Evolutionary conservation across 306 rosid species (phyloP).

Genomic region (Ziziphus jujuba): DNA sequence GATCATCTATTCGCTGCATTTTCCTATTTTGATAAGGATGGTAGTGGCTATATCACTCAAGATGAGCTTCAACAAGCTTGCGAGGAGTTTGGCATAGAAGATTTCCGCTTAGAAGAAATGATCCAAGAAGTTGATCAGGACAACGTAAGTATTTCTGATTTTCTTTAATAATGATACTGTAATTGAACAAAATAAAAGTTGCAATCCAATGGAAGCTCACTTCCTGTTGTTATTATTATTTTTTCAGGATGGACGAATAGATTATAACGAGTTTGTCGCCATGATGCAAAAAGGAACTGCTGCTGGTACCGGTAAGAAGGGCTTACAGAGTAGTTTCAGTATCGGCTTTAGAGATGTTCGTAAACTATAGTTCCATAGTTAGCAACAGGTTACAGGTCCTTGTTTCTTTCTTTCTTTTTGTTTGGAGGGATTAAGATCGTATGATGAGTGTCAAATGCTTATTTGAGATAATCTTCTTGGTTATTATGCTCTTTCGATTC

Average conservation of each 20-base stretch:
- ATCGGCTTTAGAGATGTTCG: constrained; percentile 71
- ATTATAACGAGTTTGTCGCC: constrained; percentile 92
- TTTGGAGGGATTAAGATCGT: constrained; percentile 22
- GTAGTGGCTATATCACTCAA: constrained; percentile 85
- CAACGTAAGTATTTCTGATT: constrained; percentile 57
- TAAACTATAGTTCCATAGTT: constrained; percentile 30
- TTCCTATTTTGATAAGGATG: constrained; percentile 90
- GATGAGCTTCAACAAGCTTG: constrained; percentile 98
- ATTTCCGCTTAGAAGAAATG: constrained; percentile 78
- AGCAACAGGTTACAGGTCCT: neutral
- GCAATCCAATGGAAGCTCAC: no score
- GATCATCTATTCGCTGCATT: constrained; percentile 95
- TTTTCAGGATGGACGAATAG: constrained; percentile 89
- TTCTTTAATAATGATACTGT: no score
- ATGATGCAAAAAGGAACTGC: constrained; percentile 95
- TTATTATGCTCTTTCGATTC: constrained; percentile 12
- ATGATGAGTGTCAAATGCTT: constrained; percentile 19
- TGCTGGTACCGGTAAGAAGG: constrained; percentile 54
- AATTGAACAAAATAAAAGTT: no score
- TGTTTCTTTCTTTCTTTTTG: constrained; percentile 8
- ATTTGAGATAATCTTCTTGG: constrained; percentile 9
- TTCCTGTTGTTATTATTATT: no score
- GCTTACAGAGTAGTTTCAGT: constrained; percentile 72
- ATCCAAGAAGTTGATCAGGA: constrained; percentile 87
- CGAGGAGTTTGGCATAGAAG: constrained; percentile 90